Evolutionary conservation across 768 basidiomycete species (phyloP), one percentile per base, ranked within the genome.

Genomic region (Mycena olivaceomarginata): DNA sequence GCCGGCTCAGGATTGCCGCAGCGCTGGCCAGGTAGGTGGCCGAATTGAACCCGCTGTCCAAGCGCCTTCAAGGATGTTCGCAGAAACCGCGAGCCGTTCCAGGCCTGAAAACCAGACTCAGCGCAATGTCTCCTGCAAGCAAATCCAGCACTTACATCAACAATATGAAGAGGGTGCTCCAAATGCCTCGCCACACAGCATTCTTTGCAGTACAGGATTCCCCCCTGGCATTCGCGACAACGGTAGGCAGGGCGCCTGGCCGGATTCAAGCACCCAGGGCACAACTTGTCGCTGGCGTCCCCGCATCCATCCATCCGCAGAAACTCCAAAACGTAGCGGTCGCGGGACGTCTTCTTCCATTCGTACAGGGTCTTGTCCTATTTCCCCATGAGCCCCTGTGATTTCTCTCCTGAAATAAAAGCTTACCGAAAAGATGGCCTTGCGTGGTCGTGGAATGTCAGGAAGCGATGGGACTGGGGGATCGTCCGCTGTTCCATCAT

Each of bases 171-270:
- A 8, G 75, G 75, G 16, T 71, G 31, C 15, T 25, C 20, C n/a
- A 8, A 10, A 53, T 71, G 70, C 10, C 80, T 4, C 10, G 77
- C 5, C 72, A 65, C 45, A 73, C 71, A 53, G 48, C 72, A 74
- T 15, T 59, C 41, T 4, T 20, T n/a, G 25, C 64, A 74, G 16
- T 4, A 39, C 37, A 74, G 10, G 5, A 40, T 7, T 0, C 25
- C 72, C 0, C 59, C 65, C 7, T 12, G 4, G 57, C 72, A 74
- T 6, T 68, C 57, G 1, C 20, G 43, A 60, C 75, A 76, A 4
- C 70, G 65, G 18, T 60, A 62, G 0, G 15, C n/a, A 13, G 75
- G 41, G 6, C 4, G 18, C 9, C 4, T 22, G 10, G 5, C 45
- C 3, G 2, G 5, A 6, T 12, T 45, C 41, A 8, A 16, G 46